Conservation (phyloP, 2,329 filamentous ascomycete species). For the Zymoseptoria pseudotritici region DNA sequence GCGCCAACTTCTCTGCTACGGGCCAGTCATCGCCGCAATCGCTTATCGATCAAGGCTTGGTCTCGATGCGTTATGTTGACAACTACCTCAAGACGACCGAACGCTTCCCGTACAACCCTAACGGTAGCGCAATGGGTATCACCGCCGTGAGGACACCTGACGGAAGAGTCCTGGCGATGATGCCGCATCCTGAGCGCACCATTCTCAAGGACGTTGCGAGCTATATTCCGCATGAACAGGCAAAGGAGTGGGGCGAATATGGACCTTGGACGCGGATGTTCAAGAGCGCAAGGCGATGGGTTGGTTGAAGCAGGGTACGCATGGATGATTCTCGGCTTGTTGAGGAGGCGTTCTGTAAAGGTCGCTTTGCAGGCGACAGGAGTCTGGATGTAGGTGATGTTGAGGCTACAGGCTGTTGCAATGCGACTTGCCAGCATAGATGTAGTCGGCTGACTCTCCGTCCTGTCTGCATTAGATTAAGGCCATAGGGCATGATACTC, state of each 20-base stretch:
- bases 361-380: not conserved
- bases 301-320: conserved; percentile 43
- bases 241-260: conserved; percentile 66
- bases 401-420: not conserved
- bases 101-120: conserved; percentile 81
- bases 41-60: conserved; percentile 60
- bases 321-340: not conserved
- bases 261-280: conserved; percentile 84
- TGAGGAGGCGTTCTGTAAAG: not conserved
- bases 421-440: not conserved
- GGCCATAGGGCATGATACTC: not conserved
- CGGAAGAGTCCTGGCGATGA: conserved; percentile 76
- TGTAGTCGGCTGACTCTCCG: not conserved
- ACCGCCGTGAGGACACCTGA: conserved; percentile 71
- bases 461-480: no score
- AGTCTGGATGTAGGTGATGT: not conserved
- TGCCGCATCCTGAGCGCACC: conserved; percentile 92
- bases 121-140: conserved; percentile 74
- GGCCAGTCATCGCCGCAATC: conserved; percentile 39
- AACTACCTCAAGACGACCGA: conserved; percentile 70
- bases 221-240: conserved; percentile 58
- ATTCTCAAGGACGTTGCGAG: conserved; percentile 71
- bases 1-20: conserved; percentile 53
- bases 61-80: conserved; percentile 77
- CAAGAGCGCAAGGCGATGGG: conserved; percentile 80